Percentiles rank a stretch among this genome's conserved stretches.
Conservation (phyloP, 1,284 basidiomycete genomes). For the Thelephora terrestris region DNA sequence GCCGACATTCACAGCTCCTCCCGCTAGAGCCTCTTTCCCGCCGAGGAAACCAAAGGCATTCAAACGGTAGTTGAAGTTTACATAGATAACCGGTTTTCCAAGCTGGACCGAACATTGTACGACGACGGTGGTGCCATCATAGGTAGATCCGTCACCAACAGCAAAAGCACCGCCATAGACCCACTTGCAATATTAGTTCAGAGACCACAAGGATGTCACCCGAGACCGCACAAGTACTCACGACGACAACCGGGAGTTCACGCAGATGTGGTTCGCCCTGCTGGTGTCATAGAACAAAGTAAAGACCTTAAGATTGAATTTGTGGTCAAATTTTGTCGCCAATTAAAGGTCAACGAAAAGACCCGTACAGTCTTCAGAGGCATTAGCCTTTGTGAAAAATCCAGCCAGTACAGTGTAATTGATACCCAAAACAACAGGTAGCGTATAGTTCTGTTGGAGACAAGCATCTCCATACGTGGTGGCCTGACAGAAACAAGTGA, state of each 20-base stretch:
- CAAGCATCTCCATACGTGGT: slow-evolving; percentile 36
- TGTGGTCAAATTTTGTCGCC: background rate
- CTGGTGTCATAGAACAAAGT: slow-evolving; percentile 36
- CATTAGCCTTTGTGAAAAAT: slow-evolving; percentile 25
- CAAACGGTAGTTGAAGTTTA: slow-evolving; percentile 47
- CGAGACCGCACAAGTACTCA: slow-evolving; percentile 22
- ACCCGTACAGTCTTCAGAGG: slow-evolving; percentile 18
- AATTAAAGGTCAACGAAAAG: slow-evolving; percentile 33
- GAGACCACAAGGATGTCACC: background rate
- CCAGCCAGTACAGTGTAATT: slow-evolving; percentile 3
- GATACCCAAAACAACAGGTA: slow-evolving; percentile 25
- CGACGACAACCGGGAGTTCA: slow-evolving; percentile 46
- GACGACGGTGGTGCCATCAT: slow-evolving; percentile 18
- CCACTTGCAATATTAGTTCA: slow-evolving; percentile 28
- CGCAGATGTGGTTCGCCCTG: slow-evolving; percentile 24
- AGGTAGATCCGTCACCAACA: slow-evolving; percentile 17
- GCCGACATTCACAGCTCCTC: slow-evolving; percentile 44
- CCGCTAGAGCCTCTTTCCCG: slow-evolving; percentile 38
- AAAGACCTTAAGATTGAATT: slow-evolving; percentile 33
- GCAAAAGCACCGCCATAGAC: slow-evolving; percentile 16
- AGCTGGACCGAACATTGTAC: slow-evolving; percentile 38
- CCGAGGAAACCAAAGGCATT: slow-evolving; percentile 37
- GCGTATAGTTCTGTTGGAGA: slow-evolving; percentile 33
- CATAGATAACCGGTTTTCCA: slow-evolving; percentile 39
- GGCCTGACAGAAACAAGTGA: slow-evolving; percentile 15